phyloP scores from a whole-genome alignment of 768 basidiomycete genomes.

The Trametes elegans region DNA sequence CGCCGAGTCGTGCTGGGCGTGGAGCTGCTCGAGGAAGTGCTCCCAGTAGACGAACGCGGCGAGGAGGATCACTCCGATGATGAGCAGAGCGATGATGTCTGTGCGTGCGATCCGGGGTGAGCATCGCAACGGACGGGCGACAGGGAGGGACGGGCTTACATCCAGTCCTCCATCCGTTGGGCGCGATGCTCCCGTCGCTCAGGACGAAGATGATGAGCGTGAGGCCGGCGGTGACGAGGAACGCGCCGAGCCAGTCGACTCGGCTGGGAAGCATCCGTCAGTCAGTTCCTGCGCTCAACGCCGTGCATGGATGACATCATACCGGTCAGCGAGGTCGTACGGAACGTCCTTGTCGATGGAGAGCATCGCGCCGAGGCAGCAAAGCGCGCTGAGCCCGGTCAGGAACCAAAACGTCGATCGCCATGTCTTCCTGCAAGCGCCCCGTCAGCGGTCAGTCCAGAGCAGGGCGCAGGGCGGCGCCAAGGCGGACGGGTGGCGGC shows the following conservation, averaged over 20 bases:
- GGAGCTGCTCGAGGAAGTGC: slow-evolving; percentile 47
- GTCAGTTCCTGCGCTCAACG: background rate
- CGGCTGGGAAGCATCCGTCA: slow-evolving; percentile 27
- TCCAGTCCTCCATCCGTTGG: slow-evolving; percentile 56
- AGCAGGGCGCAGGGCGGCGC: too few relatives aligned
- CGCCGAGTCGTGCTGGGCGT: slow-evolving; percentile 8
- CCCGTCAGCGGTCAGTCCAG: too few relatives aligned
- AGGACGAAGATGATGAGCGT: slow-evolving; percentile 73
- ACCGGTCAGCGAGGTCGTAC: slow-evolving; percentile 28
- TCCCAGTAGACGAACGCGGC: slow-evolving; percentile 66
- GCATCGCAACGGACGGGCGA: slow-evolving; percentile 22
- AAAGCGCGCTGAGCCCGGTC: slow-evolving; percentile 53
- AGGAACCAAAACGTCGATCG: slow-evolving; percentile 62
- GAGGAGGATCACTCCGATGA: slow-evolving; percentile 58
- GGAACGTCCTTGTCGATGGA: slow-evolving; percentile 59
- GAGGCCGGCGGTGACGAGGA: slow-evolving; percentile 61
- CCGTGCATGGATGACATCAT: background rate
- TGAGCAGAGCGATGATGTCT: slow-evolving; percentile 73
- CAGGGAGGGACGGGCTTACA: slow-evolving; percentile 37
- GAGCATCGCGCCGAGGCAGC: slow-evolving; percentile 51
- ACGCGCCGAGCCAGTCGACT: slow-evolving; percentile 78
- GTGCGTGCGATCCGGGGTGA: background rate
- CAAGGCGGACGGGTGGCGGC: too few relatives aligned
- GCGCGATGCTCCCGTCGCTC: slow-evolving; percentile 60
- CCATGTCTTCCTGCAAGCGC: slow-evolving; percentile 47